Percentiles rank a stretch among this genome's conserved stretches.
phyloP scores from a whole-genome alignment of 2,329 filamentous ascomycete genomes.

The Ceratocystis albifundus region DNA sequence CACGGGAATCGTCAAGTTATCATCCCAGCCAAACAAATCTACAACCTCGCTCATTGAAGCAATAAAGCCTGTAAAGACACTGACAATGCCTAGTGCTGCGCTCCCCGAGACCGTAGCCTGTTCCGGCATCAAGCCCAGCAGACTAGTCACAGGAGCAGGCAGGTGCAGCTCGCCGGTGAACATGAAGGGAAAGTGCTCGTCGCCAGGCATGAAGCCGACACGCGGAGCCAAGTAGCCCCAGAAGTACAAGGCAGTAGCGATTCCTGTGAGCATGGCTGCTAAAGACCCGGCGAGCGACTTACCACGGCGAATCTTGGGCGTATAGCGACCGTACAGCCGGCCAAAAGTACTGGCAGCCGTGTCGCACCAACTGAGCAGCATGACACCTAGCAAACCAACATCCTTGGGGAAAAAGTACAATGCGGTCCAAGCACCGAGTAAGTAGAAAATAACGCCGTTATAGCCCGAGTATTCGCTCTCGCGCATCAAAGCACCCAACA shows the following conservation, averaged over 20 bases:
- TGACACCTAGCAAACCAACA: slow-evolving; percentile 73
- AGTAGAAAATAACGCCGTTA: slow-evolving; percentile 95
- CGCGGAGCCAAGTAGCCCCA: slow-evolving; percentile 75
- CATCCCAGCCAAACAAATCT: slow-evolving; percentile 88
- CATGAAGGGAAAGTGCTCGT: slow-evolving; percentile 62
- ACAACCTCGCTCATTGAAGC: slow-evolving; percentile 83
- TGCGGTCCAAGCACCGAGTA: slow-evolving; percentile 78
- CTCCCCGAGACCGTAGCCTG: slow-evolving; percentile 56
- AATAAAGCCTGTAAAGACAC: slow-evolving; percentile 75
- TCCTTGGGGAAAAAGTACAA: slow-evolving; percentile 87
- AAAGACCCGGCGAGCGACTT: slow-evolving; percentile 86
- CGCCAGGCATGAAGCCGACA: slow-evolving; percentile 54
- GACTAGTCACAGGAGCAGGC: slow-evolving; percentile 46
- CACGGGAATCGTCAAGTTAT: slow-evolving; percentile 93
- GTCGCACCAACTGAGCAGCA: slow-evolving; percentile 95
- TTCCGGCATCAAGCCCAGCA: slow-evolving; percentile 48
- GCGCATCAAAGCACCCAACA: slow-evolving; percentile 84
- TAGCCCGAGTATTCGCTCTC: slow-evolving; percentile 89
- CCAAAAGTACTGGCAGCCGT: slow-evolving; percentile 94
- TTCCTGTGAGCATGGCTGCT: slow-evolving; percentile 71
- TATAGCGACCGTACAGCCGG: slow-evolving; percentile 78
- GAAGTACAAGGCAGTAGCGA: slow-evolving; percentile 72
- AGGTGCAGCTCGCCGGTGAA: slow-evolving; percentile 68
- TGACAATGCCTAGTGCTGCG: slow-evolving; percentile 66
- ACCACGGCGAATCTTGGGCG: slow-evolving; percentile 67